Evolutionary conservation across 257 asterid genomes (phyloP).

Genomic region (Ballota nigra): DNA sequence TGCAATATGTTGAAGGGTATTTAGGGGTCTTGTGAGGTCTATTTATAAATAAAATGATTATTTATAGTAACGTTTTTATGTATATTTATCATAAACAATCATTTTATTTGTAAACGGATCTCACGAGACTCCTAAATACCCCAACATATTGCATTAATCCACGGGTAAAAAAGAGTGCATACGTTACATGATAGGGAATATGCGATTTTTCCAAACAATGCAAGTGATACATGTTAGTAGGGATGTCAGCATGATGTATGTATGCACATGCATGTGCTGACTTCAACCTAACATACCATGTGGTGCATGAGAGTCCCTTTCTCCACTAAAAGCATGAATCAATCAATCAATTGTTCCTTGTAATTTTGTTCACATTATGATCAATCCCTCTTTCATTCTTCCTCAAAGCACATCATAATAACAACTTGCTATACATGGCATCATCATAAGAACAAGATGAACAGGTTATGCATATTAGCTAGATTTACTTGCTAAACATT

Average conservation of each 20-base stretch:
- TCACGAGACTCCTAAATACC: too few species aligned
- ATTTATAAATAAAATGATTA: too few species aligned
- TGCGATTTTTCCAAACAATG: not conserved
- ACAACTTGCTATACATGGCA: not conserved
- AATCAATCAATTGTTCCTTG: not conserved
- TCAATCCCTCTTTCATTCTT: not conserved
- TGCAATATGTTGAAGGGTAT: too few species aligned
- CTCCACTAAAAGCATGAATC: not conserved
- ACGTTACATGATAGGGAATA: too few species aligned
- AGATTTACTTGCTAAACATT: slow-evolving; percentile 1
- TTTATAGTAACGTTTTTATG: too few species aligned
- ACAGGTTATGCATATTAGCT: not conserved
- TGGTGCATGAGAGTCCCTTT: slow-evolving; percentile 11
- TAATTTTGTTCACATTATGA: slow-evolving; percentile 8
- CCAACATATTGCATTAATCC: too few species aligned
- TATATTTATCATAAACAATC: too few species aligned
- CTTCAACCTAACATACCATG: slow-evolving; percentile 21
- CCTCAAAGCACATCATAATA: slow-evolving; percentile 3
- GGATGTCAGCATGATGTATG: slow-evolving; percentile 16
- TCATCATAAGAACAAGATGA: not conserved
- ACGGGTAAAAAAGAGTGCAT: too few species aligned
- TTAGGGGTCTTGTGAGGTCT: too few species aligned
- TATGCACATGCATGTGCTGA: slow-evolving; percentile 21
- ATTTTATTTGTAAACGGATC: too few species aligned
- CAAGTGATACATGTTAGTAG: not conserved